These are phyloP conservation scores for Bipolaris oryzae DNA, from an alignment of 2,329 filamentous ascomycete species.

Conservation along the genomic window DNA sequence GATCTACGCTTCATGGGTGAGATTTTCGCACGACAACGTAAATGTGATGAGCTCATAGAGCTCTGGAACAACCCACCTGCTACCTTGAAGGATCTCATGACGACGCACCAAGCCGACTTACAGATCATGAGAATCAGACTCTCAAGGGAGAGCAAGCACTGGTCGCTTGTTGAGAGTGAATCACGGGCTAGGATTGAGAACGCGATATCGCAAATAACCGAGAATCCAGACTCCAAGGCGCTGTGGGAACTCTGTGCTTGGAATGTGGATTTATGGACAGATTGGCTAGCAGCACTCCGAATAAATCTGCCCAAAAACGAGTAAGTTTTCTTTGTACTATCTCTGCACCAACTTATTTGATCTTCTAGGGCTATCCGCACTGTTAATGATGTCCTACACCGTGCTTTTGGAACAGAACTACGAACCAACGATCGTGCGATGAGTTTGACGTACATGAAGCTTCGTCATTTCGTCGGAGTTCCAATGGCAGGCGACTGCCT, in stretches of 20 bases:
- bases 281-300: slow-evolving; percentile 21
- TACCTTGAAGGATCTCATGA: slow-evolving; percentile 23
- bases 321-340: slow-evolving; percentile 10
- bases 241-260: slow-evolving; percentile 25
- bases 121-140: slow-evolving; percentile 22
- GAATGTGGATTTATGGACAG: slow-evolving; percentile 28
- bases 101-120: slow-evolving; percentile 33
- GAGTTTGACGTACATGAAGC: slow-evolving; percentile 21
- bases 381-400: slow-evolving; percentile 14
- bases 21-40: slow-evolving; percentile 36
- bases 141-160: slow-evolving; percentile 18
- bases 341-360: slow-evolving; percentile 1
- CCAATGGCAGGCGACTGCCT: slow-evolving; percentile 26
- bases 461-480: slow-evolving; percentile 15
- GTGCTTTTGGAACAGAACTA: slow-evolving; percentile 18
- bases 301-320: slow-evolving; percentile 12
- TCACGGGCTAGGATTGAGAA: slow-evolving; percentile 23
- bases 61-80: slow-evolving; percentile 30
- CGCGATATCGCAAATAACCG: slow-evolving; percentile 8
- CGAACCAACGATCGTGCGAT: slow-evolving; percentile 23
- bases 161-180: slow-evolving; percentile 25
- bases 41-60: slow-evolving; percentile 31
- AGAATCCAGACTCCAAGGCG: slow-evolving; percentile 3
- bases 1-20: slow-evolving; percentile 45
- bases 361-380: slow-evolving; percentile 10